phyloP scores from a whole-genome alignment of 108 stramenopile genomes.

The Licmophora abbreviata region DNA sequence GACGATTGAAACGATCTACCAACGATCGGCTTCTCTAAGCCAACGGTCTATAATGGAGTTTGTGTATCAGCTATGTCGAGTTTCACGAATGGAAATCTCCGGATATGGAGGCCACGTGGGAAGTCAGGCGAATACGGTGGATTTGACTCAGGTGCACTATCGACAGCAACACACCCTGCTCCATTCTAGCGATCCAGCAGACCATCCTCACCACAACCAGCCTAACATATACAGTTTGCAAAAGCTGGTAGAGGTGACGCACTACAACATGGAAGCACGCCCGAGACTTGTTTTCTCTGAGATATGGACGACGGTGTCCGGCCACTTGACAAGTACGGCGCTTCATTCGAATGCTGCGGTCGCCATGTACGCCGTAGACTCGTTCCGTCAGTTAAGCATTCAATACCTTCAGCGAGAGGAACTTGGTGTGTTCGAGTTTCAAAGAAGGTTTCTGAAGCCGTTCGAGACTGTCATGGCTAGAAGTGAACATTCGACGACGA shows the following conservation, averaged over 20 bases:
- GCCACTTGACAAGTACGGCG: constrained; percentile 87
- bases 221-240: constrained; percentile 95
- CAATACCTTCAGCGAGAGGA: constrained; percentile 95
- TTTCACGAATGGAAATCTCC: constrained; percentile 92
- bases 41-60: constrained; percentile 80
- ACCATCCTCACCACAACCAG: constrained; percentile 48
- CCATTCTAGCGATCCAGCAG: no score
- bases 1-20: constrained; percentile 80
- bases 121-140: constrained; percentile 58
- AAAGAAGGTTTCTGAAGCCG: constrained; percentile 90
- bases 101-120: constrained; percentile 63
- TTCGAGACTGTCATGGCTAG: constrained; percentile 85
- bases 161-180: constrained; percentile 55
- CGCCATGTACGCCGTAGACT: constrained; percentile 97
- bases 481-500: constrained; percentile 55
- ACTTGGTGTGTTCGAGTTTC: constrained; percentile 92
- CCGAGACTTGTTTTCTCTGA: constrained; percentile 91
- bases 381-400: constrained; percentile 91
- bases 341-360: constrained; percentile 88
- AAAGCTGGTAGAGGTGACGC: constrained; percentile 96
- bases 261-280: constrained; percentile 95
- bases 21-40: constrained; percentile 66
- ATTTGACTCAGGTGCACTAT: constrained; percentile 67
- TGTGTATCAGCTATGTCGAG: constrained; percentile 82
- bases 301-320: constrained; percentile 88